Conservation (phyloP, 495 filamentous ascomycete species). For the Aspergillus kassunensis region DNA sequence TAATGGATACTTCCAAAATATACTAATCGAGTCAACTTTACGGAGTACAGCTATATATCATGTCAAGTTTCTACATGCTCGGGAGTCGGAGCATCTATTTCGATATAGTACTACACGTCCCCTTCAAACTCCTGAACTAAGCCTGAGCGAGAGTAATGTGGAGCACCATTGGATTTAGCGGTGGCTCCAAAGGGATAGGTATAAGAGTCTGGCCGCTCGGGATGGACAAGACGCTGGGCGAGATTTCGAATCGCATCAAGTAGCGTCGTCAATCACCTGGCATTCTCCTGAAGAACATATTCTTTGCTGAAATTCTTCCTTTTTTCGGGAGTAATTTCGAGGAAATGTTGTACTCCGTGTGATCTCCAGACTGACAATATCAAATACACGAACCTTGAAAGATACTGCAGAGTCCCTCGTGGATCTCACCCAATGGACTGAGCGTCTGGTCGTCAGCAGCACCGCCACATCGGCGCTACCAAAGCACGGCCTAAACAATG, state of each 20-base stretch:
- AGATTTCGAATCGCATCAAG: too few relatives aligned
- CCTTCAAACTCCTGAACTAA: conserved; percentile 9
- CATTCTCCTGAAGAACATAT: too few relatives aligned
- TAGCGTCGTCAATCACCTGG: too few relatives aligned
- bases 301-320: too few relatives aligned
- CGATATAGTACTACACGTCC: too few relatives aligned
- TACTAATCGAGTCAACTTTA: conserved; percentile 2
- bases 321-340: too few relatives aligned
- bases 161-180: conserved; percentile 1
- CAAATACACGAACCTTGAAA: too few relatives aligned
- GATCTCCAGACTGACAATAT: background rate
- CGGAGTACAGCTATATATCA: background rate
- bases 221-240: background rate
- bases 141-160: background rate
- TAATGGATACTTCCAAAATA: background rate
- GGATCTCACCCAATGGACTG: too few relatives aligned
- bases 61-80: background rate
- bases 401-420: too few relatives aligned
- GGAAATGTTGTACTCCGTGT: background rate
- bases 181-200: background rate
- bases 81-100: too few relatives aligned
- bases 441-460: background rate
- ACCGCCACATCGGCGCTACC: conserved; percentile 8
- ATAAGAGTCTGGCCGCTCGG: conserved; percentile 3
- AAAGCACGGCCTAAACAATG: background rate